Percentiles rank a stretch among this genome's conserved stretches.
Evolutionary conservation across 2,329 filamentous ascomycete genomes (phyloP).

Genomic region (Claviceps digitariae): DNA sequence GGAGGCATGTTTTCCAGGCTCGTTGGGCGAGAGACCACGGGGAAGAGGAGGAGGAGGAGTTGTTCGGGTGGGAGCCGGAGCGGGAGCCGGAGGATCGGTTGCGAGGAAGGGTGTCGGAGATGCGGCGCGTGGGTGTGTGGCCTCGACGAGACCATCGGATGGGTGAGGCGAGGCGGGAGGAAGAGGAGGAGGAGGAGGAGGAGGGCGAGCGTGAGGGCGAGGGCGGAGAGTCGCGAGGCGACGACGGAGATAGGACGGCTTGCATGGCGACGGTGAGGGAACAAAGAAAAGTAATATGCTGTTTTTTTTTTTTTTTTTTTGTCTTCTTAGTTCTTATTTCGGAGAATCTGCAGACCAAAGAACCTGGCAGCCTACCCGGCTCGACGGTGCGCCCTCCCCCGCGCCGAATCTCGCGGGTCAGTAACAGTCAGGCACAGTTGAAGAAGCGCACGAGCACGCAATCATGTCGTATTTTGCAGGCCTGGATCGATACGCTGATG

Average conservation of each 20-base stretch:
- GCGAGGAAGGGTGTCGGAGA: slow-evolving; percentile 20
- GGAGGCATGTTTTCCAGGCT: slow-evolving; percentile 17
- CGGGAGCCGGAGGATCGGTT: slow-evolving; percentile 10
- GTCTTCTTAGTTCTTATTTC: no score
- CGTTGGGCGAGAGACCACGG: slow-evolving; percentile 25
- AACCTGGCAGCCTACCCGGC: no score
- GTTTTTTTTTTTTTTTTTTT: no score
- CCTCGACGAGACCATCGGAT: slow-evolving; percentile 7
- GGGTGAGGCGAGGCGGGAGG: slow-evolving; percentile 1
- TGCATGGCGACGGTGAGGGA: neutral
- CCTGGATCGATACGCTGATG: no score
- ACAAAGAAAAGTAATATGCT: no score
- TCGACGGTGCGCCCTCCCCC: no score
- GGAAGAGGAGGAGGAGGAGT: neutral
- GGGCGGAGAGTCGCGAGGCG: neutral
- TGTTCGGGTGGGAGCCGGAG: neutral
- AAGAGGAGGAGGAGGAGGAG: neutral
- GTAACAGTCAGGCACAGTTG: no score
- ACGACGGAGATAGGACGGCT: neutral
- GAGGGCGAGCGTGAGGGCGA: neutral
- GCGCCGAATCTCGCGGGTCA: no score
- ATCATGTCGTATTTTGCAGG: no score
- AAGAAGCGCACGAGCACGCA: no score
- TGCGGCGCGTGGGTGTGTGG: slow-evolving; percentile 16
- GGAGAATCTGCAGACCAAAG: no score